Base-by-base conservation (phyloP, 2,329 filamentous ascomycete species). In the Didymella segeticola region DNA sequence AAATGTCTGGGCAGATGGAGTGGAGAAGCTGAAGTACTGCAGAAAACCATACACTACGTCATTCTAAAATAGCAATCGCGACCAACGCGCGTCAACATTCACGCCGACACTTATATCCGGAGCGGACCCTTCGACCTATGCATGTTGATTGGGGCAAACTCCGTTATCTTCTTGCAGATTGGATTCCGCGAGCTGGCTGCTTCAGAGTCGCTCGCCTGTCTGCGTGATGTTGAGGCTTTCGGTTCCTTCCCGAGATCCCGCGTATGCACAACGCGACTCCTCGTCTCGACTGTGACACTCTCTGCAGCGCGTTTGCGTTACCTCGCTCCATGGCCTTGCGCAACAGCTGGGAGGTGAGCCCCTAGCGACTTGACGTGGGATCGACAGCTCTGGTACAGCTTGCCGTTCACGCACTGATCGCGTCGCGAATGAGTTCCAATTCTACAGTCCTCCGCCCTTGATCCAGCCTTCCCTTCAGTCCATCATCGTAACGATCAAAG, bases 401-500 rank as follows among this genome's bases (percentile, higher is more conserved):
- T 19, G 15, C n/a, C n/a, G 10, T n/a, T 43, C 47, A 49, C 9
- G n/a, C 30, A 1, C 53, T 43, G 33, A 62, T 49, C 11, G 51
- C 53, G 15, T 56, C 51, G 10, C 63, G 58, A 46, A 63, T 50
- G 11, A 62, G 26, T 15, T 66, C 58, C 20, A 64, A 29, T 30
- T 65, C 62, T 4, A 63, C 58, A 2, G 62, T 62, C 15, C 50
- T 57, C 17, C 58, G 56, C 12, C 37, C 46, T 20, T 20, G 67
- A 62, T 46, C 70, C 70, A 69, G 63, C 67, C 51, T 70, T 56
- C 51, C 64, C 60, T 67, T 70, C 60, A 80, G 47, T 14, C 75
- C 76, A 61, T 80, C 70, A 56, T 80, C 76, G 37, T 78, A 64
- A 43, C 67, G 60, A 54, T 80, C 79, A 49, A 76, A 80, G 57